Conservation (phyloP, 345 rosid genomes). For the Arabidopsis arenosa region DNA sequence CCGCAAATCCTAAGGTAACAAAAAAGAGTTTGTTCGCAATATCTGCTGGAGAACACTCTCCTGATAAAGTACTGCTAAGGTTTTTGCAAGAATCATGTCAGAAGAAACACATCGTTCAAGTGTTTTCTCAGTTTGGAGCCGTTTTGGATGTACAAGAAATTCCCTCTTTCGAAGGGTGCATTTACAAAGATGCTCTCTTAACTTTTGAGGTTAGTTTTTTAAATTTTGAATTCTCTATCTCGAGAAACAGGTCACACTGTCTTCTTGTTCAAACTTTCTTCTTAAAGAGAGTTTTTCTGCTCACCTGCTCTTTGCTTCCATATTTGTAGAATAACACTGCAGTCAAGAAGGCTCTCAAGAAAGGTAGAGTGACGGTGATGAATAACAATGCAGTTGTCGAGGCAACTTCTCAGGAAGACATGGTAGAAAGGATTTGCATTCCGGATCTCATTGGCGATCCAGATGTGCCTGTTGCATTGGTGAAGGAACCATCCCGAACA, state of each 20-base stretch:
- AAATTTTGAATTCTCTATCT: neutral
- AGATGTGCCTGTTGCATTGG: slow-evolving; percentile 46
- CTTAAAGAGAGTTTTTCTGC: slow-evolving; percentile 9
- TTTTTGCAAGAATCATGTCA: slow-evolving; percentile 24
- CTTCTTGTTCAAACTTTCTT: slow-evolving; percentile 7
- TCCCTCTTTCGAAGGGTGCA: slow-evolving; percentile 36
- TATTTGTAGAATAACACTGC: slow-evolving; percentile 45
- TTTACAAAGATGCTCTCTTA: slow-evolving; percentile 42
- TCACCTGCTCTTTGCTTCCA: slow-evolving; percentile 20
- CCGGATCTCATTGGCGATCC: slow-evolving; percentile 53
- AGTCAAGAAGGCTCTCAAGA: slow-evolving; percentile 44
- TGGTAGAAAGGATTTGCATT: slow-evolving; percentile 35
- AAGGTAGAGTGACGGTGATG: slow-evolving; percentile 9
- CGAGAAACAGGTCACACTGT: neutral
- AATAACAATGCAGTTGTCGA: slow-evolving; percentile 29
- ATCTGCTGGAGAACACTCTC: slow-evolving; percentile 16
- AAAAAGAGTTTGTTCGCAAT: slow-evolving; percentile 19
- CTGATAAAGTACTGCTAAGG: slow-evolving; percentile 44
- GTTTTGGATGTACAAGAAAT: slow-evolving; percentile 41
- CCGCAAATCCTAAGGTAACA: slow-evolving; percentile 24
- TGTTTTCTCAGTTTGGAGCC: slow-evolving; percentile 35
- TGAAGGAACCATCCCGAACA: slow-evolving; percentile 52
- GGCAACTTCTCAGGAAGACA: slow-evolving; percentile 42
- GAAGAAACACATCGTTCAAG: slow-evolving; percentile 19
- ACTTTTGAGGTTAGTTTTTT: slow-evolving; percentile 43